A percentile compares a stretch with the other conserved stretches of the same genome.
Conservation (phyloP, 139 green algal species). For the Chlamydomonas asymmetrica region DNA sequence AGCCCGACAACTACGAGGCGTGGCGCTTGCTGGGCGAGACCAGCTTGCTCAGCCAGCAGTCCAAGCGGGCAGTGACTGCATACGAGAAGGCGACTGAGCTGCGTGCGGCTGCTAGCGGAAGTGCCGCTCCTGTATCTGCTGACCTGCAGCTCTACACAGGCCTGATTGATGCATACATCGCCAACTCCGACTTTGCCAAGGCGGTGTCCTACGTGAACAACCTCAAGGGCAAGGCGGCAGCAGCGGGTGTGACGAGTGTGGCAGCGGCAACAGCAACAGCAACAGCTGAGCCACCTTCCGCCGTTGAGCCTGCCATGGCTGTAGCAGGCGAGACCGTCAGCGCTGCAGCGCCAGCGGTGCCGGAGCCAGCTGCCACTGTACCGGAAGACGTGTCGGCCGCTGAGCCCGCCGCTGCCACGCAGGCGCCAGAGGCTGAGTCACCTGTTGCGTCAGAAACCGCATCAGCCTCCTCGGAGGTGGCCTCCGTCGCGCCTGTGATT, state of each 20-base stretch:
- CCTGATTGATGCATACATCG: constrained; percentile 55
- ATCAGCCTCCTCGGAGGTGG: neutral
- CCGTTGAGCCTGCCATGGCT: neutral
- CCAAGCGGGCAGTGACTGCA: constrained; percentile 32
- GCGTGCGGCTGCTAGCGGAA: too few relatives aligned
- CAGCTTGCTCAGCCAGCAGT: constrained; percentile 42
- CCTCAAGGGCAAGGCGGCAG: neutral
- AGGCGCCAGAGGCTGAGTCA: too few relatives aligned
- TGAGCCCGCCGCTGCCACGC: neutral
- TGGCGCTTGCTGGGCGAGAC: constrained; percentile 59
- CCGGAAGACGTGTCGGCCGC: neutral
- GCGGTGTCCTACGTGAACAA: constrained; percentile 30
- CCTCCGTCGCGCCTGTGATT: neutral
- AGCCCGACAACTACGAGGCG: constrained; percentile 42
- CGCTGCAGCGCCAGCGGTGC: neutral
- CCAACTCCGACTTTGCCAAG: constrained; percentile 44
- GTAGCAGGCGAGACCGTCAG: neutral
- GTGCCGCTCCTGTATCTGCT: too few relatives aligned
- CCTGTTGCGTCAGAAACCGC: too few relatives aligned
- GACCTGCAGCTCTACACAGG: constrained; percentile 50
- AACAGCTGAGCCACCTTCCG: too few relatives aligned
- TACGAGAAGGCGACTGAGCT: constrained; percentile 53
- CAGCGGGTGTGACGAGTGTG: neutral
- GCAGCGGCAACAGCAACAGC: neutral
- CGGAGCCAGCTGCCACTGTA: too few relatives aligned